Conservation (phyloP, 352 stramenopile genomes). For the Phytophthora boehmeriae region DNA sequence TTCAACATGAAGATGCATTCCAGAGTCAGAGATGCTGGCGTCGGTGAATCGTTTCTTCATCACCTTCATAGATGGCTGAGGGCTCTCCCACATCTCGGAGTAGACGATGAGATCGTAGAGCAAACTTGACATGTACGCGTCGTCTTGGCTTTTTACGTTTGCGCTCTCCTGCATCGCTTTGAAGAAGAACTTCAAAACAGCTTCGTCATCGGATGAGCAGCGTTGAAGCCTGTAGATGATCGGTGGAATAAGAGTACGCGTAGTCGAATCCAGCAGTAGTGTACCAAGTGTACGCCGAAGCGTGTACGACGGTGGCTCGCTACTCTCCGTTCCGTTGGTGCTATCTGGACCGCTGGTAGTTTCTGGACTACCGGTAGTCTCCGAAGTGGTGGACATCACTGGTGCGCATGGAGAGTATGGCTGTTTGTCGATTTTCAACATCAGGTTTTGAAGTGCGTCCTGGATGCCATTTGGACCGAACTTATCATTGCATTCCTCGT, state of each 20-base stretch:
- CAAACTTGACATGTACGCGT: conserved; percentile 21
- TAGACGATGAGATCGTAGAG: conserved; percentile 43
- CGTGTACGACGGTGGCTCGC: conserved; percentile 13
- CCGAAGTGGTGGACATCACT: too few relatives aligned
- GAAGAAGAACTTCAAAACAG: conserved; percentile 7
- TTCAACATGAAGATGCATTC: too few relatives aligned
- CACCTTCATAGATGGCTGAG: conserved; percentile 12
- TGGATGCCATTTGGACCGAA: conserved; percentile 6
- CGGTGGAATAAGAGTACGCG: conserved; percentile 29
- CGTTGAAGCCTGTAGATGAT: conserved; percentile 33
- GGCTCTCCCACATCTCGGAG: conserved; percentile 44
- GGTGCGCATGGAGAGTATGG: conserved; percentile 15
- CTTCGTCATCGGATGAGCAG: conserved; percentile 21
- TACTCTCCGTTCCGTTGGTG: too few relatives aligned
- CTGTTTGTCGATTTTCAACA: conserved; percentile 15
- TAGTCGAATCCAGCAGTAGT: neutral
- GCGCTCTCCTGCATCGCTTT: conserved; percentile 6
- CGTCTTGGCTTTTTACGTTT: conserved; percentile 1
- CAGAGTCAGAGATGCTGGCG: too few relatives aligned
- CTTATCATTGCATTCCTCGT: conserved; percentile 14
- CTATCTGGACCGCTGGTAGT: too few relatives aligned
- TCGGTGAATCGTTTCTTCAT: conserved; percentile 23
- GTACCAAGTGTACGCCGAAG: conserved; percentile 21
- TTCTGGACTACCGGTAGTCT: too few relatives aligned
- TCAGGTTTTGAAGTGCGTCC: neutral